Evolutionary conservation across 768 basidiomycete species (phyloP).

Genomic region (Serendipita sp.): DNA sequence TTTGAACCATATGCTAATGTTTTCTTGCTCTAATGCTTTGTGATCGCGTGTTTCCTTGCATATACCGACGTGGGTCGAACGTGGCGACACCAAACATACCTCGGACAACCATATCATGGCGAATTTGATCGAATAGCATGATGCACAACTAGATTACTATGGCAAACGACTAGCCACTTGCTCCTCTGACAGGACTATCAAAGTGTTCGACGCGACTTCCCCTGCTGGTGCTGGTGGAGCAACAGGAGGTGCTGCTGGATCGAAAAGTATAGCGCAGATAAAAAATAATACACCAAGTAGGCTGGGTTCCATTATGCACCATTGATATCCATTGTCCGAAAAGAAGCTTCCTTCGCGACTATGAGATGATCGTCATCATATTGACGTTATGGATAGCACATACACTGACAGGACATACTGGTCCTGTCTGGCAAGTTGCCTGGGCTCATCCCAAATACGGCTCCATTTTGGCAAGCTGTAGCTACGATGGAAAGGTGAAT

Average conservation of each 20-base stretch:
- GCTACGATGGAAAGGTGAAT: conserved; percentile 85
- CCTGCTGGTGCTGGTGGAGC: neutral
- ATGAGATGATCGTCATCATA: too few relatives aligned
- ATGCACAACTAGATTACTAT: conserved; percentile 96
- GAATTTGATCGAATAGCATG: conserved; percentile 47
- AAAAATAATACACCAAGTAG: conserved; percentile 29
- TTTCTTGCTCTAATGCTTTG: neutral
- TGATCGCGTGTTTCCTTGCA: neutral
- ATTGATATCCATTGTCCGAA: too few relatives aligned
- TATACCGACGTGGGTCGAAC: neutral
- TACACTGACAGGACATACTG: conserved; percentile 56
- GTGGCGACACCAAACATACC: neutral
- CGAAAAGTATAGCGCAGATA: conserved; percentile 46
- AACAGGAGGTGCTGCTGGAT: conserved; percentile 68
- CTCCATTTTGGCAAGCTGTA: conserved; percentile 91
- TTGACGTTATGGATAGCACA: neutral
- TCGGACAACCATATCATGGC: neutral
- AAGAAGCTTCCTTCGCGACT: too few relatives aligned
- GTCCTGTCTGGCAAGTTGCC: conserved; percentile 95
- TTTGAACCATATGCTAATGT: neutral
- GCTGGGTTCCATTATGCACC: neutral
- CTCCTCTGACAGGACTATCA: conserved; percentile 87
- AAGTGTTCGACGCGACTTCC: conserved; percentile 67
- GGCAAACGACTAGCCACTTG: conserved; percentile 94
- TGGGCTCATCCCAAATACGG: conserved; percentile 99